Base-by-base conservation (phyloP, 768 basidiomycete species). In the Hygrophoropsis aurantiaca region DNA sequence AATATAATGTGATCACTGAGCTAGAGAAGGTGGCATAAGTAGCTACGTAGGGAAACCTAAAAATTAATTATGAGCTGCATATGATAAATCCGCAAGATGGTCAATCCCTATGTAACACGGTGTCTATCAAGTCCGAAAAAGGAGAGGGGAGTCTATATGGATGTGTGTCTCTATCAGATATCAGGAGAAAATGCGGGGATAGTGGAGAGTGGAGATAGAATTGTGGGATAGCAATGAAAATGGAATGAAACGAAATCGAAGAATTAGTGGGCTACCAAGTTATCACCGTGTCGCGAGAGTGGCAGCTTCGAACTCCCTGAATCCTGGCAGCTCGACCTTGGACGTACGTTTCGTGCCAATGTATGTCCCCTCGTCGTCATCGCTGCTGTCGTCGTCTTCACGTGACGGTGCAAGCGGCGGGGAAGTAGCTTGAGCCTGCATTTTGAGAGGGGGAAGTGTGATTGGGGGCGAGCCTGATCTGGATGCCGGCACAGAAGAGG, bases 401-500 rank as follows among this genome's bases (percentile, higher is more conserved):
- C 42, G 26, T 27, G 27, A 23, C 5, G 51, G 40, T 18, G 51
- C 8, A 16, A 51, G 48, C 26, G 46, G 57, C 30, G 40, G 52
- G 27, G 55, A 35, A 30, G 47, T 42, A 48, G 11, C 44, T 52
- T 13, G 58, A 13, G 70, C 58, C 40, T 61, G 64, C 27, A 78
- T 65, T 56, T 84, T 84, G 43, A 90, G 65, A 37, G 88, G 88
- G 24, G 88, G 77, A 4, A 90, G 66, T 43, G 72, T 80, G 49
- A 90, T 89, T 1, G 87, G 87, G 21, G 88, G 87, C 7, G 80
- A 82, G 19, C 71, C 70, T n/a, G 83, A 73, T 33, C 88, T 71
- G 34, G 84, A 86, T 3, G 69, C 72, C 7, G 87, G 86, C 26
- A 75, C 49, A 1, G 64, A 68, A 36, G 41, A 50, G 1, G 55